phyloP scores from a whole-genome alignment of 2,329 filamentous ascomycete species.

The Fusarium sp. region DNA sequence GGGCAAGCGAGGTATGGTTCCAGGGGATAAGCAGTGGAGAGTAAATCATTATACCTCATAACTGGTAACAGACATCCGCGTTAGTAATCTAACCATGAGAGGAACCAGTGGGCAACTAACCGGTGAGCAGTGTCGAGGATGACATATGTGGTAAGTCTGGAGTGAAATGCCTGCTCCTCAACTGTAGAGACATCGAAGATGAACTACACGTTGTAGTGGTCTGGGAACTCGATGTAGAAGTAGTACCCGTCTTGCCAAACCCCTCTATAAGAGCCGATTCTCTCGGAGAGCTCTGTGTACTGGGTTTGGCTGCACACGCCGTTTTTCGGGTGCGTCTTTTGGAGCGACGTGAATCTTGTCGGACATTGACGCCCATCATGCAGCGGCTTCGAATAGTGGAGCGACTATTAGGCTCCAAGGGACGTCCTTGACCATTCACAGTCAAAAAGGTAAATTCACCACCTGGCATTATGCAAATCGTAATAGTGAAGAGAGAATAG shows the following conservation, averaged over 20 bases:
- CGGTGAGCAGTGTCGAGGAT: neutral
- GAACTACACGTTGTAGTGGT: neutral
- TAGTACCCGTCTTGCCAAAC: neutral
- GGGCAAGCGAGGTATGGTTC: neutral
- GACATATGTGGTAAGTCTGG: neutral
- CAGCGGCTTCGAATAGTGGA: constrained; percentile 9
- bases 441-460: neutral
- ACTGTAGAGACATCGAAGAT: neutral
- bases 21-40: neutral
- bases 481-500: fast-evolving
- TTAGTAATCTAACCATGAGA: neutral
- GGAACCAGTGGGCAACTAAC: neutral
- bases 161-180: neutral
- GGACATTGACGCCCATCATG: constrained; percentile 19
- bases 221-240: neutral
- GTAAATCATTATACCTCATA: neutral
- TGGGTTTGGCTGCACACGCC: neutral
- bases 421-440: neutral
- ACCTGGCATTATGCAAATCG: neutral
- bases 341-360: constrained; percentile 14
- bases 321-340: neutral
- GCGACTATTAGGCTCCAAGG: neutral
- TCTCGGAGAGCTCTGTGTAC: too few species aligned
- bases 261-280: fast-evolving
- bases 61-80: fast-evolving